Percentiles rank a stretch among this genome's conserved stretches.
Evolutionary conservation across 129 eudicot genomes (phyloP).

Genomic region (Heracleum sosnowskyi): DNA sequence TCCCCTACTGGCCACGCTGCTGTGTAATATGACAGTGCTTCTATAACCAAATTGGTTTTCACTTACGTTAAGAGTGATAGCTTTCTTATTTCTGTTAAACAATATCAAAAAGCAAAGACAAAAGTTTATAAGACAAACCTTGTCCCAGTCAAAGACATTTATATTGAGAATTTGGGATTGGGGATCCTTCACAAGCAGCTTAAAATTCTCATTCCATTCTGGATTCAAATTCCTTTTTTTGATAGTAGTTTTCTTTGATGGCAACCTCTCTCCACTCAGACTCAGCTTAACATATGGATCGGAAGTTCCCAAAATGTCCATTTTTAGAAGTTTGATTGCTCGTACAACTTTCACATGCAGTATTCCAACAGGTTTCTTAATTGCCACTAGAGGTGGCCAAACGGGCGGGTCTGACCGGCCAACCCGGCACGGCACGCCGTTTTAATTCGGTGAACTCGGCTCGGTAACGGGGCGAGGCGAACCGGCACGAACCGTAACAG

Average conservation of each 20-base stretch:
- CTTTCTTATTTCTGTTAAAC: not conserved
- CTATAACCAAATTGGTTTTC: not conserved
- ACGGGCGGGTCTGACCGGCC: too few species aligned
- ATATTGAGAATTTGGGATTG: constrained; percentile 57
- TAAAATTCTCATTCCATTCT: constrained; percentile 73
- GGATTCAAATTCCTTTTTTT: constrained; percentile 75
- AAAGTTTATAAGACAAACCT: constrained; percentile 27
- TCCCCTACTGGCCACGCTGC: not conserved
- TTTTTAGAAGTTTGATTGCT: constrained; percentile 65
- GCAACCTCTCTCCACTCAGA: constrained; percentile 57
- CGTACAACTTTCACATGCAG: constrained; percentile 67
- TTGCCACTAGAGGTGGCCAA: too few species aligned
- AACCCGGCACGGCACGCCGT: too few species aligned
- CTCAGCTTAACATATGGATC: constrained; percentile 83
- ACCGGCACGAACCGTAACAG: too few species aligned
- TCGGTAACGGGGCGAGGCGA: too few species aligned
- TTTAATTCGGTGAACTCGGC: too few species aligned
- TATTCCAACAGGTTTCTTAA: constrained; percentile 74
- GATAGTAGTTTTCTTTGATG: constrained; percentile 63
- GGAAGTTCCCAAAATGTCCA: constrained; percentile 70
- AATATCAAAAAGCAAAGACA: not conserved
- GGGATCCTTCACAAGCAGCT: constrained; percentile 74
- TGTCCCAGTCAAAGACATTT: constrained; percentile 84
- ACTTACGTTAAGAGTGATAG: not conserved
- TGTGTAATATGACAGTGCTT: not conserved